Evolutionary conservation across 1,139 yeast species (phyloP).

Genomic region (Pneumocystis wakefieldiae): DNA sequence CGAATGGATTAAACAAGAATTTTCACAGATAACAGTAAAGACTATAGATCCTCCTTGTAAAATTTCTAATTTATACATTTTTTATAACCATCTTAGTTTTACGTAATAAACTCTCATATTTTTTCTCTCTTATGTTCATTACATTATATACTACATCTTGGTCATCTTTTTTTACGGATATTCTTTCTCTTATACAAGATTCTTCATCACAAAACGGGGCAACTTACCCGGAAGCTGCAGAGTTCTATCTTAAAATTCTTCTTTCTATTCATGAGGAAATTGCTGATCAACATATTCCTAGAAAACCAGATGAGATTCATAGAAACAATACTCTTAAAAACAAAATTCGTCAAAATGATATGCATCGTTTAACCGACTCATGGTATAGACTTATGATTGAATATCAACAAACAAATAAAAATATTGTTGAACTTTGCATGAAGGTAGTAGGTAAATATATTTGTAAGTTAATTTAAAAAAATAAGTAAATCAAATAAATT

Average conservation of each 20-base stretch:
- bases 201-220: conserved; percentile 16
- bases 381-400: conserved; percentile 49
- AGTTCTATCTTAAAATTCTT: conserved; percentile 61
- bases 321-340: conserved; percentile 67
- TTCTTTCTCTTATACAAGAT: conserved; percentile 29
- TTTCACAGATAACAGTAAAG: conserved; percentile 3
- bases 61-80: neutral
- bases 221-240: conserved; percentile 41
- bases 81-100: conserved; percentile 21
- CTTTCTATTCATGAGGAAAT: conserved; percentile 74
- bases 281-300: conserved; percentile 73
- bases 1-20: conserved; percentile 23
- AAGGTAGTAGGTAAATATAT: conserved; percentile 70
- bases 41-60: conserved; percentile 14
- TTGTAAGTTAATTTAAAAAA: conserved; percentile 17
- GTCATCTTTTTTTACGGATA: conserved; percentile 53
- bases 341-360: conserved; percentile 60
- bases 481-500: neutral
- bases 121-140: conserved; percentile 57
- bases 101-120: conserved; percentile 65
- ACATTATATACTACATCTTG: conserved; percentile 47
- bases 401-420: conserved; percentile 23
- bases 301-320: conserved; percentile 44
- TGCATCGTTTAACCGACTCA: conserved; percentile 45
- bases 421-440: conserved; percentile 45